Conservation (phyloP, 306 rosid species). For the Sicyos baderoa region DNA sequence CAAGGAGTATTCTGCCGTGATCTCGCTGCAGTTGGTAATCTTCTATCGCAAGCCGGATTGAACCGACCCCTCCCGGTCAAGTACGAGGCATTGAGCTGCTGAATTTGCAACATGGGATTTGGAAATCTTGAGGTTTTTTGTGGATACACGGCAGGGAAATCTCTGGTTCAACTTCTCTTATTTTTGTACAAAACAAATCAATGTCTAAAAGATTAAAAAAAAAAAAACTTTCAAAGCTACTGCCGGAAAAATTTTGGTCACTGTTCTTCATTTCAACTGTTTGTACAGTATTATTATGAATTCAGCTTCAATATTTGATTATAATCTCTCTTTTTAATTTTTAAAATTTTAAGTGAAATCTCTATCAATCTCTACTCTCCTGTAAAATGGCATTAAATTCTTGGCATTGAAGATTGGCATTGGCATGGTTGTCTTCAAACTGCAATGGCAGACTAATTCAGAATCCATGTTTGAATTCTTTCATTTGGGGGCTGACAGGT, state of each 20-base stretch:
- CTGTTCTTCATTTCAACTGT: conserved; percentile 23
- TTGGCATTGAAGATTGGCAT: background rate
- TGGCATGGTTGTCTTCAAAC: conserved; percentile 10
- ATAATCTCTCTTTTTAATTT: background rate
- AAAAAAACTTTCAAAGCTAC: conserved; percentile 4
- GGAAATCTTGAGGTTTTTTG: conserved; percentile 28
- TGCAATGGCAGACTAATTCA: conserved; percentile 10
- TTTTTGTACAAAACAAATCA: conserved; percentile 41
- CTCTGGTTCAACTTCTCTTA: conserved; percentile 26
- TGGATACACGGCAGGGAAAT: conserved; percentile 30
- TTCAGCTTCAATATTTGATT: background rate
- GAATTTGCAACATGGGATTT: conserved; percentile 12
- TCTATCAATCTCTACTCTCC: conserved; percentile 3
- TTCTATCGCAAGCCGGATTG: conserved; percentile 67
- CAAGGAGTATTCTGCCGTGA: conserved; percentile 96
- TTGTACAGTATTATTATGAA: conserved; percentile 47
- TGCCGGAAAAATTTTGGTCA: conserved; percentile 85
- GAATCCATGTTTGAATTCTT: background rate
- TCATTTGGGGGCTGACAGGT: conserved; percentile 1
- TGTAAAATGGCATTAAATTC: conserved; percentile 6
- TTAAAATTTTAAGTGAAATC: background rate
- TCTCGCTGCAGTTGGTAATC: conserved; percentile 61
- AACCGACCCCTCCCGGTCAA: conserved; percentile 74
- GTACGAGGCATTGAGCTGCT: conserved; percentile 89
- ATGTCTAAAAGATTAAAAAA: background rate